phyloP scores from a whole-genome alignment of 768 basidiomycete species.

The Mycena sanguinolenta region DNA sequence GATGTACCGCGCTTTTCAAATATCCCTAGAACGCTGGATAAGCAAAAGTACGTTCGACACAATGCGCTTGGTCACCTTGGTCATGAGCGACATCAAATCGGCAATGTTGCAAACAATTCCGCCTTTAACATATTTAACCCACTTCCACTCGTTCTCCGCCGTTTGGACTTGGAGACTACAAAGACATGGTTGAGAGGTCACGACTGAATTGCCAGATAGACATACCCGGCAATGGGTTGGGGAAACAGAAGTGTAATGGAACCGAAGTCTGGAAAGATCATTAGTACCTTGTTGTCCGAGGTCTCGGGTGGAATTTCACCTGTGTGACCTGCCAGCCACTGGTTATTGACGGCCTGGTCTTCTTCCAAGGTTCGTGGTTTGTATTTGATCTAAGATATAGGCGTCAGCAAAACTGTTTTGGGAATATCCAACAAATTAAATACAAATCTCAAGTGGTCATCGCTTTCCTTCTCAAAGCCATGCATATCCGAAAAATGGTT shows the following conservation, averaged over 20 bases:
- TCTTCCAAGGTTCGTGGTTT: slow-evolving; percentile 55
- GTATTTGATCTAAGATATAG: slow-evolving; percentile 46
- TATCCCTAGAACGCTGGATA: slow-evolving; percentile 46
- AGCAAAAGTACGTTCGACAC: background rate
- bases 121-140: slow-evolving; percentile 48
- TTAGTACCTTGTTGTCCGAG: too few species aligned
- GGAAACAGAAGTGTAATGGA: slow-evolving; percentile 54
- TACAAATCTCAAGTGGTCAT: slow-evolving; percentile 47
- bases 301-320: slow-evolving; percentile 42
- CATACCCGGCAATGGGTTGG: slow-evolving; percentile 48
- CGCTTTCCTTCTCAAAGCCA: too few species aligned
- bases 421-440: background rate
- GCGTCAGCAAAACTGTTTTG: background rate
- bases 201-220: background rate
- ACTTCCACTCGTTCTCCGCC: slow-evolving; percentile 50
- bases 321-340: slow-evolving; percentile 63
- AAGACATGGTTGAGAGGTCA: too few species aligned
- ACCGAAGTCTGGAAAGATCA: slow-evolving; percentile 30
- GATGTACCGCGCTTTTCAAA: slow-evolving; percentile 63
- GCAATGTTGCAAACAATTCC: slow-evolving; percentile 53
- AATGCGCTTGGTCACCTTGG: slow-evolving; percentile 25
- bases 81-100: slow-evolving; percentile 58
- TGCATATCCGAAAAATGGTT: too few species aligned
- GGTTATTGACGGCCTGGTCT: slow-evolving; percentile 54
- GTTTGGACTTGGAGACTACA: slow-evolving; percentile 49